phyloP scores from a whole-genome alignment of 2,329 filamentous ascomycete genomes.

The Aureobasidium sp. region DNA sequence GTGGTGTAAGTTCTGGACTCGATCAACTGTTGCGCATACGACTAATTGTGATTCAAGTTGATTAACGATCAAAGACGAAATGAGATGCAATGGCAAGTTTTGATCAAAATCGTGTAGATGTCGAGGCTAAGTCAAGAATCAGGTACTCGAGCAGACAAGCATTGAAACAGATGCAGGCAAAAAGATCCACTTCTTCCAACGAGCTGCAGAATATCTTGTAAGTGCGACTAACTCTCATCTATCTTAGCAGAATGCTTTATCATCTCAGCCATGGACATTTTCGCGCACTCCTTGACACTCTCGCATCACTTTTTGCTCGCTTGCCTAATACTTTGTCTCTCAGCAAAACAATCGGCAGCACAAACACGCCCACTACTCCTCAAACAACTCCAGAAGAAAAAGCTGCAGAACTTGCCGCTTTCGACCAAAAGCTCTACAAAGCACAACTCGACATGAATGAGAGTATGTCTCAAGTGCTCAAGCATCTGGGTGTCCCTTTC shows the following conservation, averaged over 20 bases:
- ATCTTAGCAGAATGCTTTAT: neutral
- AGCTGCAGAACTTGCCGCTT: constrained; percentile 49
- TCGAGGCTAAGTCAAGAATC: neutral
- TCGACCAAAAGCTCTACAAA: constrained; percentile 56
- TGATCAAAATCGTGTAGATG: neutral
- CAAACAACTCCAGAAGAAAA: constrained; percentile 41
- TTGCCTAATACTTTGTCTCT: neutral
- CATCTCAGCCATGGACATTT: no score
- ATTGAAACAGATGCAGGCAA: constrained; percentile 28
- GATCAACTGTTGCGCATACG: neutral
- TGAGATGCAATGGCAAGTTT: constrained; percentile 49
- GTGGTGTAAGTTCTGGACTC: constrained; percentile 29
- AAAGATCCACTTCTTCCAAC: constrained; percentile 23
- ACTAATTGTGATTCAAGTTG: constrained; percentile 35
- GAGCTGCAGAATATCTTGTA: constrained; percentile 29
- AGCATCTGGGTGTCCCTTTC: constrained; percentile 53
- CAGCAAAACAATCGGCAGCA: constrained; percentile 7
- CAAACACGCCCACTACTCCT: neutral
- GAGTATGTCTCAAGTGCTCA: constrained; percentile 51
- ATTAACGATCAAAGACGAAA: constrained; percentile 58
- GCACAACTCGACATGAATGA: constrained; percentile 53
- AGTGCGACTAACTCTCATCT: constrained; percentile 16
- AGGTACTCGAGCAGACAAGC: constrained; percentile 28
- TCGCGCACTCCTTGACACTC: no score
- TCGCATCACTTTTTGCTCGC: neutral